Evolutionary conservation across 208 protist genomes (phyloP), one percentile per base, ranked within the genome.

Genomic region (Trypanosoma melophagium): DNA sequence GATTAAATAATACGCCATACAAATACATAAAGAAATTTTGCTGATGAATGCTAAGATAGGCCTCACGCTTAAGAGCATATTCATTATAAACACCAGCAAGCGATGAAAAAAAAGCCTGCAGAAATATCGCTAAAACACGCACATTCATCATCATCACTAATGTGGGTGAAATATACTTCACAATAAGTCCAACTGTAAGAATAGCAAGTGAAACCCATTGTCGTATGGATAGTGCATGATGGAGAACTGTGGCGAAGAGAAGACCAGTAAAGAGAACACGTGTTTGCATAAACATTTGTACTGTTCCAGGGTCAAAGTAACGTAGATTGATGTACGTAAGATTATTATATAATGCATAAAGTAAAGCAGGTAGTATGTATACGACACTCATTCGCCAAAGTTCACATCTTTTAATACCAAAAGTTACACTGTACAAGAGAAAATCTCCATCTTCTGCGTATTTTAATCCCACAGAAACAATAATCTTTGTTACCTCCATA

Each of bases 321-420:
- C 62, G 53, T 0, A 95, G 68, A 61, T 89, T 93, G 53, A 81
- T 56, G 60, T 86, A 95, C 2, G 84, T 91, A 19, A 95, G 17
- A 70, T 94, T 94, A 76, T 95, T 90, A 73, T 92, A 92, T 14
- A 95, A 63, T 5, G 80, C 81, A 68, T 95, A 95, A n/a, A 89
- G 64, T 17, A 88, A 52, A 7, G 87, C 74, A 1, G 83, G 76
- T 0, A 90, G 51, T 12, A 80, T 57, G 63, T 87, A 92, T 12
- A 71, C 44, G 3, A 81, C 35, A 21, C 87, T 79, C 13, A 69
- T 69, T 14, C 60, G 55, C 83, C 81, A 93, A 25, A 85, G 40
- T 40, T 59, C 66, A 9, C 60, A 12, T 0, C 79, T 65, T 17
- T 74, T 3, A 3, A 14, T 13, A 14, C 63, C 71, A 42, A 60